Conservation (phyloP, 179 eudicot species). For the Beta macrorhiza region DNA sequence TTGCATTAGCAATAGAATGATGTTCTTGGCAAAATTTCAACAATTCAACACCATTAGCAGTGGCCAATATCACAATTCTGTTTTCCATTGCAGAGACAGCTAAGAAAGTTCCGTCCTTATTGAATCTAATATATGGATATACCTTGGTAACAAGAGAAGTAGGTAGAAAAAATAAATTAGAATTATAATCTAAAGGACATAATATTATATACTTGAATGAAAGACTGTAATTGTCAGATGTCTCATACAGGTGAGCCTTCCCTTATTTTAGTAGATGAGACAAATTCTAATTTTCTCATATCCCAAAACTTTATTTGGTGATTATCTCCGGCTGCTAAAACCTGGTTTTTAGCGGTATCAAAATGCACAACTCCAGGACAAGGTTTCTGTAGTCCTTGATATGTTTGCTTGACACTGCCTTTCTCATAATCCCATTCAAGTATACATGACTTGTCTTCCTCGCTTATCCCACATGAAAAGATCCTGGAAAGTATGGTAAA, state of each 20-base stretch:
- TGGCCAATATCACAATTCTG: slow-evolving; percentile 4
- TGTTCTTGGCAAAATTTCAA: not conserved
- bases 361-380: slow-evolving; percentile 16
- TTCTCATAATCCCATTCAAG: slow-evolving; percentile 8
- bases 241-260: not conserved
- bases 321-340: slow-evolving; percentile 19
- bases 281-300: not conserved
- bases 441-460: slow-evolving; percentile 6
- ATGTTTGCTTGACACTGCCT: not conserved
- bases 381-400: slow-evolving; percentile 11
- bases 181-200: not conserved
- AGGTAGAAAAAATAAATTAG: not conserved
- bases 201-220: not conserved
- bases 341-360: slow-evolving; percentile 2
- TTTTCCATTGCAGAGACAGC: slow-evolving; percentile 13
- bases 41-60: not conserved
- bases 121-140: slow-evolving; percentile 14
- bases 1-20: too few species aligned
- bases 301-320: slow-evolving; percentile 13
- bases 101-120: slow-evolving; percentile 4
- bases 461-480: slow-evolving; percentile 2
- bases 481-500: not conserved
- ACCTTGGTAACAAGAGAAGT: not conserved
- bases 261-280: not conserved
- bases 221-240: not conserved